Base-by-base conservation (phyloP, 805 yeast species). In the Isabelozyma gotoi region DNA sequence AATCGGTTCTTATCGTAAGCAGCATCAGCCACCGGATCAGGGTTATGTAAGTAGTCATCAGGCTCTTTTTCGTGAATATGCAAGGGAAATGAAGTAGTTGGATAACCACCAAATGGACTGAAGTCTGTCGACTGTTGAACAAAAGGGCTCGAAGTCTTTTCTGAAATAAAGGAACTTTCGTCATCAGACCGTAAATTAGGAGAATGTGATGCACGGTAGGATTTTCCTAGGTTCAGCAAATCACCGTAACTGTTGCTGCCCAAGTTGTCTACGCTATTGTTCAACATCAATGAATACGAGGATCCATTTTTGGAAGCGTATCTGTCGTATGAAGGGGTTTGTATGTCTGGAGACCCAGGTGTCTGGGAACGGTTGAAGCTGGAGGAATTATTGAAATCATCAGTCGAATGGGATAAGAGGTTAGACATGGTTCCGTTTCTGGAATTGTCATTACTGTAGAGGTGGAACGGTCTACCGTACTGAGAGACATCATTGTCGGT, bases 71-170 rank as follows among this genome's bases (percentile, higher is more conserved):
- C 98, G 47, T 92, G 97, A 50, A 94, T 82, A 53, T 80, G 84
- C 45, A 92, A 71, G 1, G 99, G 98, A 69, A 92, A 92, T 4
- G 89, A 83, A 15, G 90, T 76, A 6, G 96, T 95, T 1, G 99
- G 98, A 64, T 88, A 92, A 12, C 98, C 98, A 41, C 98, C 99
- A 68, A 92, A 92, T 2, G 98, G 99, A 39, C 87, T 81, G 51
- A 83, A 82, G 56, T 85, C 94, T 18, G 66, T 55, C 17, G 82
- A 76, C 8, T 10, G 17, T 55, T 76, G 82, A 14, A 59, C 52
- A 38, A 68, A 63, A 5, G 71, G 71, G 44, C 20, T 20, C 15
- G 18, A 15, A 7, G 37, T 14, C 14, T 20, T 24, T 16, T 19
- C 2, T 19, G 39, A 36, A 3, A 20, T 4, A 7, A 16, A 8